These are phyloP conservation scores for Exophiala dermatitidis DNA, from an alignment of 2,329 filamentous ascomycete species.

Conservation along the genomic window DNA sequence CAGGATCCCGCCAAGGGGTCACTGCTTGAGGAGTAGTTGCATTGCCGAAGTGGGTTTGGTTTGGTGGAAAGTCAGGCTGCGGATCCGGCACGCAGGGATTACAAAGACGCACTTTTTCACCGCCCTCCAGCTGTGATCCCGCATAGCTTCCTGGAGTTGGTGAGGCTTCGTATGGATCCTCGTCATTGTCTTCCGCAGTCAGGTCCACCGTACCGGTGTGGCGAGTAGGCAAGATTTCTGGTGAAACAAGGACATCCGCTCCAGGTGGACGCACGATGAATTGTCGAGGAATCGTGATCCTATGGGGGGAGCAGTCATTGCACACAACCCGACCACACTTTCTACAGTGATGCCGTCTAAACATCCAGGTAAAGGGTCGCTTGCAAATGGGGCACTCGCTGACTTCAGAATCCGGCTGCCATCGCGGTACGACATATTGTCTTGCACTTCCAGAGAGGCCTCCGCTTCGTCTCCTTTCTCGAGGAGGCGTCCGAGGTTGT, in stretches of 20 bases:
- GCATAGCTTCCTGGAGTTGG: conserved; percentile 1
- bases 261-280: conserved; percentile 79
- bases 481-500: conserved; percentile 15
- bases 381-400: conserved; percentile 77
- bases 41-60: conserved; percentile 4
- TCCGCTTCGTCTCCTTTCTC: conserved; percentile 7
- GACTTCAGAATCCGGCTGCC: conserved; percentile 84
- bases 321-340: conserved; percentile 95
- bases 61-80: conserved; percentile 46
- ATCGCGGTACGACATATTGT: conserved; percentile 60
- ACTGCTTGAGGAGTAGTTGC: conserved; percentile 1
- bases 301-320: conserved; percentile 79
- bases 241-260: conserved; percentile 33
- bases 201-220: conserved; percentile 44
- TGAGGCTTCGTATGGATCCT: conserved; percentile 15
- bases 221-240: conserved; percentile 29
- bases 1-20: not conserved
- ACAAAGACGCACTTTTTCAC: conserved; percentile 62
- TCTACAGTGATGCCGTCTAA: conserved; percentile 89
- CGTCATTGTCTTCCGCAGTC: conserved; percentile 35
- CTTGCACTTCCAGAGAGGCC: conserved; percentile 25
- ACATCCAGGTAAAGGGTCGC: conserved; percentile 72
- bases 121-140: conserved; percentile 45
- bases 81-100: conserved; percentile 68
- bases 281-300: conserved; percentile 87